Base-by-base conservation (phyloP, 2,329 filamentous ascomycete species). In the Colletotrichum sp. region DNA sequence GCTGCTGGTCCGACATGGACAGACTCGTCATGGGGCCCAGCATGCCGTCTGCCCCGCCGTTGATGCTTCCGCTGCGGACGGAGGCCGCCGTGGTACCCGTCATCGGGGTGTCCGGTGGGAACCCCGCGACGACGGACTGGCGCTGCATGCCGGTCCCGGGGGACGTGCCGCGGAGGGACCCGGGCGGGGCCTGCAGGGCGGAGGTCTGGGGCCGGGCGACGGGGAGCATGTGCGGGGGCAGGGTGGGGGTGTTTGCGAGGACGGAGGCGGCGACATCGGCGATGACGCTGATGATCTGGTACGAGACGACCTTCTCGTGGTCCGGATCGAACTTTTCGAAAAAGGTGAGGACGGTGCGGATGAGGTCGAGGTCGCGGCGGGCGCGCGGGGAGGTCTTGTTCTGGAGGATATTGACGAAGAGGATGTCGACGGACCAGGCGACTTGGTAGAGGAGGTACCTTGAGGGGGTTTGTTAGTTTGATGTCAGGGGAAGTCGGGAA, bases 351-450 rank as follows among this genome's bases (percentile, higher is more conserved):
- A 76, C 64, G 10, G 59, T 76, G 16, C 73, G 73, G 59, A 76
- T 73, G 26, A 76, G 73, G 13, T 76, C 73, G 16, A 76, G 70
- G 18, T 76, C 73, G 18, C 73, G 70, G 44, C 59, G 73, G 5
- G 73, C 73, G 12, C 73, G 73, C 3, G 73, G 69, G 6, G 49
- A 68, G 2, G 44, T 57, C 30, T 68, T 76, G 64, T 76, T 76
- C 34, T 76, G 73, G 34, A 76, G 65, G 9, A 76, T 76, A 8
- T 76, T 65, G 39, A 76, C 64, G 28, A 76, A 73, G 44, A 76
- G 59, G 10, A 76, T 68, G 28, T 76, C 73, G 16, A 76, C 73
- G n/a, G 70, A 73, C 73, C 73, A 76, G 9, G 73, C 73, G 1
- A 76, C 57, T 13, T 76, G 73, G 28, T 76, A 76, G 24, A 76